phyloP scores from a whole-genome alignment of 345 rosid genomes.

The Crucihimalaya himalaica region DNA sequence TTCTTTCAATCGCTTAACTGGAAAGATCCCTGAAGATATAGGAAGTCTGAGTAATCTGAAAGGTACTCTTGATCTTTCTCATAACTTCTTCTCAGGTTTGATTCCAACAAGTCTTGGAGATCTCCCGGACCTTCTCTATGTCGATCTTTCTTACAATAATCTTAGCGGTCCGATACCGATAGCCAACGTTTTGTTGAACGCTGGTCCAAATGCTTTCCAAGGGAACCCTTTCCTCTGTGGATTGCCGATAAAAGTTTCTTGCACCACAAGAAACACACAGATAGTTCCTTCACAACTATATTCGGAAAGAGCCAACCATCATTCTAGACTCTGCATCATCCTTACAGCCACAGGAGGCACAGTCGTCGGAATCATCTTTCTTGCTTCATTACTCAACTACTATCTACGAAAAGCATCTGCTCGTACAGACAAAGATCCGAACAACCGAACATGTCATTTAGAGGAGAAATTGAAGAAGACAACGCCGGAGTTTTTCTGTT shows the following conservation, averaged over 20 bases:
- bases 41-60: conserved; percentile 61
- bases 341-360: conserved; percentile 19
- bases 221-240: conserved; percentile 82
- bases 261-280: conserved; percentile 34
- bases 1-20: conserved; percentile 59
- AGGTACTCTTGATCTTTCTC: conserved; percentile 73
- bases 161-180: conserved; percentile 73
- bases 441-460: conserved; percentile 28
- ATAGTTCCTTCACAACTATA: conserved; percentile 34
- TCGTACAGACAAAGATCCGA: conserved; percentile 29
- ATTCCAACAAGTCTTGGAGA: conserved; percentile 71
- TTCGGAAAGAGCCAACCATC: conserved; percentile 28
- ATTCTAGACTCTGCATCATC: conserved; percentile 11
- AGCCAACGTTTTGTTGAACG: conserved; percentile 47
- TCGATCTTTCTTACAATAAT: conserved; percentile 79
- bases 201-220: conserved; percentile 82
- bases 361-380: conserved; percentile 53
- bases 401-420: conserved; percentile 44
- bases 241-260: conserved; percentile 56
- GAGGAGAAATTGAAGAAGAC: conserved; percentile 50
- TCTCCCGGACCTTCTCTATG: conserved; percentile 65
- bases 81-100: conserved; percentile 63
- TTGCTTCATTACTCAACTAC: conserved; percentile 51
- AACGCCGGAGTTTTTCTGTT: conserved; percentile 61
- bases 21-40: conserved; percentile 60